A percentile compares a stretch with the other conserved stretches of the same genome.
Conservation (phyloP, 2,329 filamentous ascomycete species). For the Colletotrichum sp. region DNA sequence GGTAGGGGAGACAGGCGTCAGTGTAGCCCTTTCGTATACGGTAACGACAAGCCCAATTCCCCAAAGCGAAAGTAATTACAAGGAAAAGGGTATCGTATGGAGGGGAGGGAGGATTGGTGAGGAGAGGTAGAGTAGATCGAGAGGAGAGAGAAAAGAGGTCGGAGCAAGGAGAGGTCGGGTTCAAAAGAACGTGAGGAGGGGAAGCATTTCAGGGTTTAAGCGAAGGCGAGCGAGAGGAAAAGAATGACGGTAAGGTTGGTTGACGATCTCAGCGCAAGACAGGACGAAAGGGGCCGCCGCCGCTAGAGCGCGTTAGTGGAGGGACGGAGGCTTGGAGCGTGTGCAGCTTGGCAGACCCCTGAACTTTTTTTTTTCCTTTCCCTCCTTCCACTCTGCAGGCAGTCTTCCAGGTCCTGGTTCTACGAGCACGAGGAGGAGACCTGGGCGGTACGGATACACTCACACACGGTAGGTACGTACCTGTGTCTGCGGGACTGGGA, state of each 20-base stretch:
- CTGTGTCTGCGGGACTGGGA: neutral
- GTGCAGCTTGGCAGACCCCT: constrained; percentile 8
- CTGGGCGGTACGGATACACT: neutral
- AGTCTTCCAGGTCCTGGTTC: neutral
- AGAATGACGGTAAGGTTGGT: constrained; percentile 10
- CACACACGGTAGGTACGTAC: neutral
- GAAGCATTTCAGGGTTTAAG: constrained; percentile 19
- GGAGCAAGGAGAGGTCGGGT: constrained; percentile 17
- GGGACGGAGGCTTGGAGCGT: constrained; percentile 9
- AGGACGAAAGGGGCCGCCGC: constrained; percentile 17
- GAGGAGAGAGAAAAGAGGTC: neutral
- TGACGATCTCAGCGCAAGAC: constrained; percentile 8
- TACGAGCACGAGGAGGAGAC: neutral
- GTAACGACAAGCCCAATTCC: constrained; percentile 10
- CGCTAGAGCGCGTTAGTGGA: constrained; percentile 12
- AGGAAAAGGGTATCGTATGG: constrained; percentile 18
- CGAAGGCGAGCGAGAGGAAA: constrained; percentile 7
- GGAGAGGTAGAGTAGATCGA: constrained; percentile 1
- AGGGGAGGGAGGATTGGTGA: neutral
- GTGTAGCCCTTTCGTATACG: neutral
- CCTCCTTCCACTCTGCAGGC: neutral
- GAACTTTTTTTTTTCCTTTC: neutral
- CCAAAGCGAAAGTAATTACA: constrained; percentile 15
- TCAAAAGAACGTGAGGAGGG: constrained; percentile 19
- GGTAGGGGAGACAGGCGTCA: neutral